Conservation (phyloP, 2,329 filamentous ascomycete genomes). For the Cercospora beticola region DNA sequence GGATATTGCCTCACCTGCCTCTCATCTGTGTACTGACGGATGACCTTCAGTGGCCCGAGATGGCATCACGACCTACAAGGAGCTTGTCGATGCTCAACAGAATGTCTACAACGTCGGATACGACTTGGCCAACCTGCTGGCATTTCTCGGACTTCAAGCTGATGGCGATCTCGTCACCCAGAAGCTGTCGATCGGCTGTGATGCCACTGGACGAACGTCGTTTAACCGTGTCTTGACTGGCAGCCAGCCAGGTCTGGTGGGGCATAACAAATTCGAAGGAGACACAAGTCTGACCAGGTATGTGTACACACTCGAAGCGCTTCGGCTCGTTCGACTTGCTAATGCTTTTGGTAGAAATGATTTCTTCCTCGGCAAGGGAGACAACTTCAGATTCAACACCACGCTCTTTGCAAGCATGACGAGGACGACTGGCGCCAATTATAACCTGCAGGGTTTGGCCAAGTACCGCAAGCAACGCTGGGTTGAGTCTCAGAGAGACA, state of each 20-base stretch:
- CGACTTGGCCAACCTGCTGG: slow-evolving; percentile 44
- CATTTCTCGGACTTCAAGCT: slow-evolving; percentile 42
- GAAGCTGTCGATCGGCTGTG: slow-evolving; percentile 49
- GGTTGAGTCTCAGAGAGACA: slow-evolving; percentile 40
- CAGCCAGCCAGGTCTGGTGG: slow-evolving; percentile 44
- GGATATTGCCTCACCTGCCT: background rate
- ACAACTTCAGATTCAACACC: slow-evolving; percentile 42
- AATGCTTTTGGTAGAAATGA: slow-evolving; percentile 33
- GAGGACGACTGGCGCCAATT: slow-evolving; percentile 37
- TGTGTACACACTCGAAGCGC: background rate
- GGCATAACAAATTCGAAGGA: slow-evolving; percentile 47
- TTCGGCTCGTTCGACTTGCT: background rate
- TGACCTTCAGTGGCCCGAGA: slow-evolving; percentile 38
- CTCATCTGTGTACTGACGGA: background rate
- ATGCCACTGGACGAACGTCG: slow-evolving; percentile 46
- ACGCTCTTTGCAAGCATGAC: slow-evolving; percentile 45
- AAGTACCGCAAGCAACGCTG: slow-evolving; percentile 44
- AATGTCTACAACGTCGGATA: slow-evolving; percentile 49
- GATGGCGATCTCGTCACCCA: slow-evolving; percentile 46
- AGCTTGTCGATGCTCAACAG: slow-evolving; percentile 49
- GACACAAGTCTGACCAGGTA: slow-evolving; percentile 44
- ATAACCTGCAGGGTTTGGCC: slow-evolving; percentile 41
- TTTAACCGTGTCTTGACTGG: slow-evolving; percentile 38
- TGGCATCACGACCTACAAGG: slow-evolving; percentile 45
- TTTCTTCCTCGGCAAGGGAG: slow-evolving; percentile 38